Evolutionary conservation across 495 filamentous ascomycete species (phyloP).

Genomic region (Oleoguttula mirabilis): DNA sequence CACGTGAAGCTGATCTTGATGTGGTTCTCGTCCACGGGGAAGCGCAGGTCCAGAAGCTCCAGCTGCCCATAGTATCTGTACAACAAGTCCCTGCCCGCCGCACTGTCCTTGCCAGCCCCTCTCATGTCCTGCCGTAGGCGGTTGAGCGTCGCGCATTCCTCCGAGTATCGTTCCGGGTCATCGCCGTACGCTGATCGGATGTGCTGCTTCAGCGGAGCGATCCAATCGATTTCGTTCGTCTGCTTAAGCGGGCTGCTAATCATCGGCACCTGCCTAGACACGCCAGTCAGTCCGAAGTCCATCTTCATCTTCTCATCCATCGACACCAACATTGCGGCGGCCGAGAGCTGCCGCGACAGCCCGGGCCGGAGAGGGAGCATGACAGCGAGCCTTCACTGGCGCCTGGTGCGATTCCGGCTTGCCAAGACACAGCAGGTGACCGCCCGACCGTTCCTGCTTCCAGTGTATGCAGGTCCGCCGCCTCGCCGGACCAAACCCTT

Average conservation of each 20-base stretch:
- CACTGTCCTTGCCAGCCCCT: conserved; percentile 93
- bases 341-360: conserved; percentile 5
- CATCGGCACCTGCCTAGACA: conserved; percentile 89
- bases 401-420: too few relatives aligned
- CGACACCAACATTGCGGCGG: conserved; percentile 30
- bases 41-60: conserved; percentile 84
- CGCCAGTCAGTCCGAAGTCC: too few relatives aligned
- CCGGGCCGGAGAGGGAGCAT: conserved; percentile 12
- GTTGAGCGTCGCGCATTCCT: conserved; percentile 92
- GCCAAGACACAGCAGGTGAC: background rate
- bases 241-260: conserved; percentile 89
- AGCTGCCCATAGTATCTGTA: conserved; percentile 98
- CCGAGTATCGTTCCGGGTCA: conserved; percentile 84
- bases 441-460: background rate
- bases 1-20: conserved; percentile 99
- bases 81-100: conserved; percentile 79
- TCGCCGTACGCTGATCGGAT: conserved; percentile 90
- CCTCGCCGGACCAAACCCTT: too few relatives aligned
- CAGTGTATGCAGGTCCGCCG: too few relatives aligned
- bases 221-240: conserved; percentile 98
- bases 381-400: too few relatives aligned
- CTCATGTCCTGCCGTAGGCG: conserved; percentile 98
- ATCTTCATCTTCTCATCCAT: too few relatives aligned
- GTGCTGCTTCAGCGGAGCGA: conserved; percentile 82
- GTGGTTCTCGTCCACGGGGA: conserved; percentile 95